phyloP scores from a whole-genome alignment of 257 asterid species.

The Prunella vulgaris region DNA sequence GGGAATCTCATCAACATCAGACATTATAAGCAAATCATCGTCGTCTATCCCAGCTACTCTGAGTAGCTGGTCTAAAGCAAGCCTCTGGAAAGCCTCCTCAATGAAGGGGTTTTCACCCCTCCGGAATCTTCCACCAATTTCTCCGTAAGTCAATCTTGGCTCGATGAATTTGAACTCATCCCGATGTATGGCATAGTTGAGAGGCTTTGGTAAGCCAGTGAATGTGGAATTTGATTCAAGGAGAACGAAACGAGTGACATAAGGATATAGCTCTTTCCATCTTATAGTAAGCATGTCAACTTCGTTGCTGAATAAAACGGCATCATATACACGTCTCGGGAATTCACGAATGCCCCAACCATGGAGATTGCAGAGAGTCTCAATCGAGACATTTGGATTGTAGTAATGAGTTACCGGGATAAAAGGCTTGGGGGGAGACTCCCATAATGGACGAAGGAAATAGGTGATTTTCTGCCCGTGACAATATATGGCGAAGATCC shows the following conservation, averaged over 20 bases:
- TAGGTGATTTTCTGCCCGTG: slow-evolving; percentile 42
- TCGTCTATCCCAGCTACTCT: slow-evolving; percentile 38
- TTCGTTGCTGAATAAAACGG: slow-evolving; percentile 38
- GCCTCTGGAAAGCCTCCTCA: slow-evolving; percentile 38
- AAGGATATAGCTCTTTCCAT: slow-evolving; percentile 40
- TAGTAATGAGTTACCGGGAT: slow-evolving; percentile 36
- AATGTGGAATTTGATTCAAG: slow-evolving; percentile 45
- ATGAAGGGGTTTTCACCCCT: slow-evolving; percentile 38
- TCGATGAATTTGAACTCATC: slow-evolving; percentile 32
- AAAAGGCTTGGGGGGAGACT: slow-evolving; percentile 41
- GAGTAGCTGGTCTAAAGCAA: slow-evolving; percentile 36
- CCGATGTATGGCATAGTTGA: slow-evolving; percentile 26
- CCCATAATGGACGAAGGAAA: slow-evolving; percentile 42
- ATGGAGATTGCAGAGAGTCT: slow-evolving; percentile 33
- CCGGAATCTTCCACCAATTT: slow-evolving; percentile 35
- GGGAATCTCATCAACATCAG: slow-evolving; percentile 40
- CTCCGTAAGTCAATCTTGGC: slow-evolving; percentile 33
- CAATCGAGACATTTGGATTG: slow-evolving; percentile 26
- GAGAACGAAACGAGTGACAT: slow-evolving; percentile 23
- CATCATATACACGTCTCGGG: slow-evolving; percentile 36
- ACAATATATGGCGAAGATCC: slow-evolving; percentile 25
- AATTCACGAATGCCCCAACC: slow-evolving; percentile 36
- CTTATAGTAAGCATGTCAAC: slow-evolving; percentile 36
- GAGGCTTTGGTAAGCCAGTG: slow-evolving; percentile 37
- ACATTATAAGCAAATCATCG: slow-evolving; percentile 39